Evolutionary conservation across 768 basidiomycete species (phyloP), one percentile per base, ranked within the genome.

Genomic region (Boletus vinaceobasis): DNA sequence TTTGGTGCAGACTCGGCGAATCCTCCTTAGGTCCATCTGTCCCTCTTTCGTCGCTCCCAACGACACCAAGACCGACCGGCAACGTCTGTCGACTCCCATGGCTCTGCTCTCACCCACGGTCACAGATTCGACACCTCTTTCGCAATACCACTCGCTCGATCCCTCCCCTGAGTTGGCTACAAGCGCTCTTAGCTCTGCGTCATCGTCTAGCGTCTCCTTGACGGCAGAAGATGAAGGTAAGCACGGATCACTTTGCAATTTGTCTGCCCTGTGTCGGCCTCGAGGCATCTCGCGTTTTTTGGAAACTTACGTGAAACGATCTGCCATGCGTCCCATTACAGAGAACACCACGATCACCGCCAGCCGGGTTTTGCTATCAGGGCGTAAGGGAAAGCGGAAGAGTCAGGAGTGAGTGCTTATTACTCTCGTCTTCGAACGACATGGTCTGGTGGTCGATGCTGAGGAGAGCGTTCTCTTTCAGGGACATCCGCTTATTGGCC

Each of bases 341-440:
- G 89, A 90, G 71, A 87, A 90, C 69, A 69, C 77, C 60, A 91
- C 89, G 17, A 82, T 90, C 63, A 91, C 85, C 42, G 71, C 76
- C 49, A 81, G 75, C 61, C 79, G 74, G 49, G 60, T 77, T 14
- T 64, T 80, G 53, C 55, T 55, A 17, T 68, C 75, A 50, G 77
- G 74, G 63, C 75, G 66, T 60, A 73, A 74, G 44, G 80, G 78
- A 51, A 84, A 78, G 65, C 79, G 74, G 68, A 84, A 74, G 70
- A 84, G 83, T 65, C 77, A 81, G 59, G 87, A 89, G 88, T 90
- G 69, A 69, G 88, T 82, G 55, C 53, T 56, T 32, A 29, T 51
- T 13, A n/a, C 31, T 23, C 50, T 54, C 36, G 40, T 57, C 52
- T 56, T 57, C 45, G 52, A 43, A 55, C 65, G 42, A 66, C 56